Base-by-base conservation (phyloP, 495 filamentous ascomycete genomes). In the Daldinia loculata region DNA sequence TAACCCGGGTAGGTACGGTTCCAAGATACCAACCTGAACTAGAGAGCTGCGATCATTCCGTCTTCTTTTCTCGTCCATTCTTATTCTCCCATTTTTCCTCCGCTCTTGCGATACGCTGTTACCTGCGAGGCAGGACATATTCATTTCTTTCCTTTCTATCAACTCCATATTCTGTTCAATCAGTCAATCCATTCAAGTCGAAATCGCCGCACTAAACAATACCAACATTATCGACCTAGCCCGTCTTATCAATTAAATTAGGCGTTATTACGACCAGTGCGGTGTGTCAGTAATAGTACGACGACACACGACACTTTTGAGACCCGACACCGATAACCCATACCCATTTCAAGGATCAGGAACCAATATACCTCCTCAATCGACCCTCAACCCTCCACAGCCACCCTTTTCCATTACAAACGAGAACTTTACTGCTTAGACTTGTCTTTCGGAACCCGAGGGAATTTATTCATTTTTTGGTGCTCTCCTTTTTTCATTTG, bases 111-210 rank as follows among this genome's bases (percentile, higher is more conserved):
- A 65, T 58, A 60, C 66, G 43, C 66, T 61, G 26, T 51, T 51
- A 69, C 66, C 70, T 73, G 70, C 70, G 38, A 73, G 70, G 70
- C 70, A 61, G 70, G 70, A 22, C 7, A 48, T 43, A 53, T 67
- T 69, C 45, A 22, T 24, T 60, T 27, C 39, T 22, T 22, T 58
- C 63, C 38, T 58, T 59, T 58, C 32, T 69, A 56, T 51, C 48
- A 19, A 15, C 50, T 63, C n/a, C 8, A 53, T 24, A 51, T 56
- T 56, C 30, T 6, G 29, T 38, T 56, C 50, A 51, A 58, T 45
- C 53, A 19, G 11, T 60, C 66, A 64, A 52, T 63, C 67, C 19
- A 39, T 36, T 53, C 61, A 15, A 60, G 45, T 45, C 55, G 36
- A 60, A n/a, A 69, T 43, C 36, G 30, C n/a, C 51, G 15, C 30